Conservation (phyloP, 2,329 filamentous ascomycete genomes). For the Aspergillus neoniger region DNA sequence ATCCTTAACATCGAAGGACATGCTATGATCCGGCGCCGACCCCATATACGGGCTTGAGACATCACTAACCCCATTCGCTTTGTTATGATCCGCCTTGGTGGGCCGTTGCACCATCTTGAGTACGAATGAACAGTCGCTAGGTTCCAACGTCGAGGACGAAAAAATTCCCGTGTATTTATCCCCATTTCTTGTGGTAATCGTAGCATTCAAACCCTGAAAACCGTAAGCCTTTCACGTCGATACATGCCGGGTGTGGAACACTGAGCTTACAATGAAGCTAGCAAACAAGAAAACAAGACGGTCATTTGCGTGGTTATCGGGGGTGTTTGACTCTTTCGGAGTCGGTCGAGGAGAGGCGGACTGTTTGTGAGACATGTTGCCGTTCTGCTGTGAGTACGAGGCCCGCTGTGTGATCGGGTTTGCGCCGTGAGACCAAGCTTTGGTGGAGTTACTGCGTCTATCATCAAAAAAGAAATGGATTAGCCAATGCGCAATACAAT, state of each 20-base stretch:
- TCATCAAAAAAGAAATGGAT: constrained; percentile 15
- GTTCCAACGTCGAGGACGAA: constrained; percentile 56
- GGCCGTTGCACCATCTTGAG: constrained; percentile 67
- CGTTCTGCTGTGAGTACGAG: constrained; percentile 56
- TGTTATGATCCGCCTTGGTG: constrained; percentile 37
- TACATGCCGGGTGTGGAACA: background rate
- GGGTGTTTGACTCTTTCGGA: constrained; percentile 53
- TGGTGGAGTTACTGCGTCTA: constrained; percentile 57
- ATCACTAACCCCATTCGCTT: constrained; percentile 47
- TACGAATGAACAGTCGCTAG: constrained; percentile 56
- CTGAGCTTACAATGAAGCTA: constrained; percentile 57
- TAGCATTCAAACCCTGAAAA: constrained; percentile 56
- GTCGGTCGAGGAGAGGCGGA: constrained; percentile 40
- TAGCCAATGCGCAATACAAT: constrained; percentile 24
- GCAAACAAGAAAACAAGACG: constrained; percentile 61
- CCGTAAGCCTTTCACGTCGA: constrained; percentile 20
- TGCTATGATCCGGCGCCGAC: constrained; percentile 49
- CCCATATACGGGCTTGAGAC: constrained; percentile 44
- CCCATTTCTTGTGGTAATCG: constrained; percentile 60
- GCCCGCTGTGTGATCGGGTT: constrained; percentile 63
- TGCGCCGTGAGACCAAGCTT: constrained; percentile 62
- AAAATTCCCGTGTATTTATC: constrained; percentile 64
- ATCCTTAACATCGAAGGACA: constrained; percentile 65
- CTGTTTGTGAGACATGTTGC: constrained; percentile 50
- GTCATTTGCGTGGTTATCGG: constrained; percentile 62